phyloP scores from a whole-genome alignment of 495 filamentous ascomycete species.

The Achaetomiella virescens region DNA sequence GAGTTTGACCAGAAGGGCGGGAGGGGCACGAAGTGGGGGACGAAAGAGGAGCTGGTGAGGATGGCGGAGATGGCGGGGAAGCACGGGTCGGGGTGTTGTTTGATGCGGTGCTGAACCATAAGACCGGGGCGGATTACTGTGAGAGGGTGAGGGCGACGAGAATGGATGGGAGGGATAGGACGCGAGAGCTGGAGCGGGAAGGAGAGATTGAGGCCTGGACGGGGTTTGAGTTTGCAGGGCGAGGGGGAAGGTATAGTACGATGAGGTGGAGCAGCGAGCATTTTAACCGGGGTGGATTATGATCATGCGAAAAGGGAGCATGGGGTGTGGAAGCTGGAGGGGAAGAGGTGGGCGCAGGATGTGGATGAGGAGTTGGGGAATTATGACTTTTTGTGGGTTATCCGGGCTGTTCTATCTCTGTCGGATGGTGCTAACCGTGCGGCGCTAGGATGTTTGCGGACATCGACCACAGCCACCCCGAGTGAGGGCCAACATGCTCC shows the following conservation, averaged over 20 bases:
- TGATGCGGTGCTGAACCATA: constrained; percentile 76
- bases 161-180: constrained; percentile 55
- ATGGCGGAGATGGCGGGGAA: constrained; percentile 44
- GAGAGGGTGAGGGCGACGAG: constrained; percentile 54
- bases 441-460: constrained; percentile 56
- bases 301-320: constrained; percentile 49
- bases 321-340: constrained; percentile 63
- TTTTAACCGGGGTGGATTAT: constrained; percentile 67
- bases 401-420: neutral
- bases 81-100: constrained; percentile 55
- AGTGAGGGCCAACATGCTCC: constrained; percentile 58
- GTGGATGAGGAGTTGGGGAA: constrained; percentile 67
- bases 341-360: constrained; percentile 53
- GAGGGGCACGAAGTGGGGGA: constrained; percentile 63
- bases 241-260: constrained; percentile 51
- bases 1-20: constrained; percentile 71
- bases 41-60: constrained; percentile 51
- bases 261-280: constrained; percentile 63
- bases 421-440: neutral
- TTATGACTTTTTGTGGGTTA: constrained; percentile 51
- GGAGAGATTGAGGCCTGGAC: constrained; percentile 63
- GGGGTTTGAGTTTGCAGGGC: constrained; percentile 58
- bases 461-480: constrained; percentile 60
- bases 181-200: constrained; percentile 43
- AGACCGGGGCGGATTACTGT: constrained; percentile 59